Evolutionary conservation across 2,329 filamentous ascomycete species (phyloP).

Genomic region (Bipolaris cookei): DNA sequence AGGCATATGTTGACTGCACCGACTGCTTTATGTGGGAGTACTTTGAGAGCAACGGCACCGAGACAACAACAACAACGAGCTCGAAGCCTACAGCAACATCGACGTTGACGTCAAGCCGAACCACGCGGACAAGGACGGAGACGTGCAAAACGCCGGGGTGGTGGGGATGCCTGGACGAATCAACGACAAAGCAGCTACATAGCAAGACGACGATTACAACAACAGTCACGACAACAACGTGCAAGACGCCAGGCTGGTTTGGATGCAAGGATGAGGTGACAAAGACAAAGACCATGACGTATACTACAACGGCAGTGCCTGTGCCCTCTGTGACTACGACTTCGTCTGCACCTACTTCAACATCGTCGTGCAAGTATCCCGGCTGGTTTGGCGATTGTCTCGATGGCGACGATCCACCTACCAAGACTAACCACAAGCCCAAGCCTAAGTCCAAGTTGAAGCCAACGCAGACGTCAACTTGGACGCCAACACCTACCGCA

Average conservation of each 20-base stretch:
- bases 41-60: constrained; percentile 88
- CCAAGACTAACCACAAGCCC: constrained; percentile 25
- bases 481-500: constrained; percentile 22
- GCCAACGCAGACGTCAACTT: too few relatives aligned
- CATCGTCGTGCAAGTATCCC: constrained; percentile 52
- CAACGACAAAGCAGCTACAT: constrained; percentile 56
- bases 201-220: constrained; percentile 56
- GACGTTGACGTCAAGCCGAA: constrained; percentile 62
- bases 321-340: constrained; percentile 43
- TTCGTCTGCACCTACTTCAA: constrained; percentile 39
- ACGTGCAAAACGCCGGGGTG: constrained; percentile 92
- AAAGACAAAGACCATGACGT: constrained; percentile 40
- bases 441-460: constrained; percentile 1
- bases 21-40: constrained; percentile 96
- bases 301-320: constrained; percentile 33
- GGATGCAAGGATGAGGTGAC: constrained; percentile 65
- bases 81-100: constrained; percentile 59
- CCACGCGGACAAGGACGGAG: constrained; percentile 69
- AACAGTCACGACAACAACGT: constrained; percentile 46
- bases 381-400: constrained; percentile 59
- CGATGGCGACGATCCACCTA: constrained; percentile 56
- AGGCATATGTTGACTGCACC: constrained; percentile 74
- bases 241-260: constrained; percentile 68
- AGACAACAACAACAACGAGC: constrained; percentile 68
- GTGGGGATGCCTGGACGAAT: constrained; percentile 81